Percentiles rank a stretch among this genome's conserved stretches.
Evolutionary conservation across 176 grass and related monocot genomes (phyloP).

Genomic region (Neostapfia colusana): DNA sequence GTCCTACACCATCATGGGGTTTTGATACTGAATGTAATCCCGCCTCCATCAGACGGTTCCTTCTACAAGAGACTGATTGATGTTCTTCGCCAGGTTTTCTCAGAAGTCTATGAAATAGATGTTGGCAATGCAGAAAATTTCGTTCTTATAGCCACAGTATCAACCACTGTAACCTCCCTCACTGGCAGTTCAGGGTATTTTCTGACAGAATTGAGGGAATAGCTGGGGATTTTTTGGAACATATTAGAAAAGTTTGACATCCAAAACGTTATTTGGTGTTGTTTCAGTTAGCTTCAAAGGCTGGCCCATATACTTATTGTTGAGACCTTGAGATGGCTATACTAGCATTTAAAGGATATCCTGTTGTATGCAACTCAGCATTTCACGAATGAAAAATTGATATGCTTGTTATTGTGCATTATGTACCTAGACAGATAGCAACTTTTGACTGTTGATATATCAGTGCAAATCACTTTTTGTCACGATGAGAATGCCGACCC

Average conservation of each 20-base stretch:
- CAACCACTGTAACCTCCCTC: slow-evolving; percentile 19
- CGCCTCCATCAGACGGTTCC: slow-evolving; percentile 49
- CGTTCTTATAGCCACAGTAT: slow-evolving; percentile 55
- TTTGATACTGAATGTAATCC: slow-evolving; percentile 78
- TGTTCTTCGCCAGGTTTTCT: slow-evolving; percentile 52
- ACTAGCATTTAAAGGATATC: background rate
- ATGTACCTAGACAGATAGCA: background rate
- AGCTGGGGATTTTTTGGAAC: slow-evolving; percentile 42
- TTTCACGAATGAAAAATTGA: background rate
- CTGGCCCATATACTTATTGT: background rate
- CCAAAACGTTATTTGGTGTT: background rate
- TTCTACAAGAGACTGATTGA: slow-evolving; percentile 62
- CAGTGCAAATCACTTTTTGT: background rate
- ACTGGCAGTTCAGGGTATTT: slow-evolving; percentile 16
- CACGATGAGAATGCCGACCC: background rate
- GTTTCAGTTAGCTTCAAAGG: background rate
- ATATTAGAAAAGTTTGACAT: slow-evolving; percentile 50
- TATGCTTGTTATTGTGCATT: background rate
- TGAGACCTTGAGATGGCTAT: slow-evolving; percentile 8
- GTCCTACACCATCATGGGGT: slow-evolving; percentile 54
- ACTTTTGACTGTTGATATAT: background rate
- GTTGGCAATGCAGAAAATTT: slow-evolving; percentile 72
- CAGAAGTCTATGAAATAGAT: slow-evolving; percentile 72
- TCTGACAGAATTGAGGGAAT: slow-evolving; percentile 44
- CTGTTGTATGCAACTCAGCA: background rate